Evolutionary conservation across 345 rosid genomes (phyloP).

Genomic region (Acer negundo): DNA sequence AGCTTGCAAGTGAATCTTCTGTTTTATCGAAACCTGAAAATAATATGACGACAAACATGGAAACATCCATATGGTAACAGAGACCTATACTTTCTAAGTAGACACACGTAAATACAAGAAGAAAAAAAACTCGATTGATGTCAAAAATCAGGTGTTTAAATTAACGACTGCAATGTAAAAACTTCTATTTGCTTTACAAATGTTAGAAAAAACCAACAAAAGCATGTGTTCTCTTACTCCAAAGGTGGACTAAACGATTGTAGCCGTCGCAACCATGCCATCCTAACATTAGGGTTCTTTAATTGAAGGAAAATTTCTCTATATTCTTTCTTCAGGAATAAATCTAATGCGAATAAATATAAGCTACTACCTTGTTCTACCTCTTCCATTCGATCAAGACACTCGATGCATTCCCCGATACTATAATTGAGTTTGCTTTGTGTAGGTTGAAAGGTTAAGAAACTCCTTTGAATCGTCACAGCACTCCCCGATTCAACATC

Average conservation of each 20-base stretch:
- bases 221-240: not conserved
- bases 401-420: constrained; percentile 51
- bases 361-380: constrained; percentile 48
- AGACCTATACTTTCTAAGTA: too few relatives aligned
- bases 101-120: too few relatives aligned
- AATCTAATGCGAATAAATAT: constrained; percentile 51
- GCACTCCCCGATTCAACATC: constrained; percentile 31
- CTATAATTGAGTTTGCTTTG: constrained; percentile 29
- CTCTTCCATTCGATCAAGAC: constrained; percentile 54
- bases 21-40: not conserved
- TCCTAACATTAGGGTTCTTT: constrained; percentile 41
- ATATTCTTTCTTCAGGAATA: constrained; percentile 48
- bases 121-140: not conserved
- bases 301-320: constrained; percentile 53
- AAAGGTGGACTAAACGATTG: constrained; percentile 26
- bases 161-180: not conserved
- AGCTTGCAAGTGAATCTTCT: not conserved
- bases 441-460: constrained; percentile 23
- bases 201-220: not conserved
- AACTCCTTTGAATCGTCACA: constrained; percentile 24
- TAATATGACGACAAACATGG: not conserved
- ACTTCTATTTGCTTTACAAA: not conserved
- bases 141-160: not conserved
- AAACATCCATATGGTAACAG: not conserved
- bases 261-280: constrained; percentile 50